Evolutionary conservation across 192 early-diverging fungal genomes (phyloP), one percentile per base, ranked within the genome.

Genomic region (Entomortierella parvispora): DNA sequence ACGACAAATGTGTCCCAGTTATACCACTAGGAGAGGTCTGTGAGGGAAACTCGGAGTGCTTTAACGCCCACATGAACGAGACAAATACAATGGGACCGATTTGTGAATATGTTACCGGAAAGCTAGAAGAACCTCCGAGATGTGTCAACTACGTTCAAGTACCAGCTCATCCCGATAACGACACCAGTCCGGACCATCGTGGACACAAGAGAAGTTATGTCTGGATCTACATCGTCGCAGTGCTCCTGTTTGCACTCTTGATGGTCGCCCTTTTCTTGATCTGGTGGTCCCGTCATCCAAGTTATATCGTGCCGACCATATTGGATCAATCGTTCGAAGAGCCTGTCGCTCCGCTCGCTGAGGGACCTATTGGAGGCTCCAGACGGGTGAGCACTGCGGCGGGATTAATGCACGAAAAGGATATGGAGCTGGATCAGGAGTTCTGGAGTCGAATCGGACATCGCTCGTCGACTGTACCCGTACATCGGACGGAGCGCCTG

Each of bases 21-120:
- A 22, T 49, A 28, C 14, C 18, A 4, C 18, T 40, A 8, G 61
- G 61, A 6, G 46, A 49, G 2, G 4, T 51, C 8, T 63, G 61
- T 51, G 18, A 8, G 23, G 61, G 47, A 8, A 63, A 63, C 32
- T 48, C 47, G 14, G 47, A 63, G 25, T 63, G 61, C 33, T 63
- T 37, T 23, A 52, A 52, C 17, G 47, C 45, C 9, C 61, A 29
- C 7, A 26, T 9, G 28, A 37, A 32, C 32, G 10, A 51, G n/a
- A 33, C 20, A 29, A 40, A 22, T n/a, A 26, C 25, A 6, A 14
- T 23, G 18, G 61, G 48, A 22, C 34, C 22, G 2, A 37, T 63
- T 4, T 63, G 61, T 31, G 61, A 63, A 20, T 63, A 63, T 18
- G 47, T 48, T 2, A 14, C 48, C 1, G 61, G 61, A 1, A 34